Evolutionary conservation across 1,284 basidiomycete genomes (phyloP), one percentile per base, ranked within the genome.

Genomic region (Microstroma glucosiphilum): DNA sequence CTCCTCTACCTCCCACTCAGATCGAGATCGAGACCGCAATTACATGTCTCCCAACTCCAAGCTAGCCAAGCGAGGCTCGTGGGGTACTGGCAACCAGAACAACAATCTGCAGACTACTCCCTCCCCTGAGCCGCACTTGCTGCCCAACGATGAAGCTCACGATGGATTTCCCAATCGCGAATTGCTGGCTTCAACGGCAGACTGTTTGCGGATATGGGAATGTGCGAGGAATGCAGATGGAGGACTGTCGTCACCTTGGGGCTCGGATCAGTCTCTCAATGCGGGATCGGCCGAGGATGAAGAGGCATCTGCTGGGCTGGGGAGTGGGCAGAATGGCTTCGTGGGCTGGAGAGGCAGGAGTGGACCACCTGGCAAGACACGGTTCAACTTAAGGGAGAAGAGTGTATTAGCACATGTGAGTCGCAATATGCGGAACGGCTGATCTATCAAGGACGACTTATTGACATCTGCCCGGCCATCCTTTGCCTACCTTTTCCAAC

Each of bases 131-230:
- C 25, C 51, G 6, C 51, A 21, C 17, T 21, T 54, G 17, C 21
- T 54, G 6, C 51, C 51, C 51, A 54, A 54, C 13, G 61, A 25
- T 9, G 40, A 46, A 49, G 26, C 58, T 12, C 68, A 73, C 49
- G 61, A 67, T 56, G 60, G 30, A 75, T 75, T 40, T 21, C 74
- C 75, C 40, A 73, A 77, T 48, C 53, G 70, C 19, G 77, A 79
- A 60, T 67, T 79, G 11, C 68, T 79, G 12, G 77, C 76, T 23
- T 73, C 72, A 42, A 73, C 75, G 1, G 77, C 77, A 13, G 77
- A 79, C 51, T 78, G 76, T 56, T 55, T 79, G 40, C 71, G 75
- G 19, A 72, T 79, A 15, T 79, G 76, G 76, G 76, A 78, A 41
- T 65, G 60, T 30, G 54, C 58, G 17, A 40, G 49, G 17, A 58